phyloP scores from a whole-genome alignment of 2,329 filamentous ascomycete species.

The Cercospora beticola region DNA sequence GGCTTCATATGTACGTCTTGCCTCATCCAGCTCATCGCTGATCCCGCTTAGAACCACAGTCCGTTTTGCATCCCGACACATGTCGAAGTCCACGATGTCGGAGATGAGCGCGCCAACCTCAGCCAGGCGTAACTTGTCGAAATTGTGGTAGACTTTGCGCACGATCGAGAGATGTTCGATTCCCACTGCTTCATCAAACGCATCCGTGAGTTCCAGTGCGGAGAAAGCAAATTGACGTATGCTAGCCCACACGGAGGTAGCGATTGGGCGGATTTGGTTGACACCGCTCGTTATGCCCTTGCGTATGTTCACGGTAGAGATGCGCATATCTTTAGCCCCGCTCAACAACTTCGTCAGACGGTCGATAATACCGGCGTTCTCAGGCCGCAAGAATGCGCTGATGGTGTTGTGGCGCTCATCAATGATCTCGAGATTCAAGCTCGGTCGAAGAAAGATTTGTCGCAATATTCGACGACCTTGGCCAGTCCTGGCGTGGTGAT shows the following conservation, averaged over 20 bases:
- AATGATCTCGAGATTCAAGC: slow-evolving; percentile 66
- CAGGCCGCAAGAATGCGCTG: slow-evolving; percentile 62
- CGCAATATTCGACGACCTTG: slow-evolving; percentile 75
- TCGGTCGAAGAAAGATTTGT: slow-evolving; percentile 80
- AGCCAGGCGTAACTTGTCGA: slow-evolving; percentile 61
- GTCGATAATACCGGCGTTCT: slow-evolving; percentile 61
- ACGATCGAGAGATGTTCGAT: slow-evolving; percentile 55
- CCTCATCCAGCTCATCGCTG: slow-evolving; percentile 70
- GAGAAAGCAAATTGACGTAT: slow-evolving; percentile 71
- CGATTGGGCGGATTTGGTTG: slow-evolving; percentile 59
- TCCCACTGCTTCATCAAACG: slow-evolving; percentile 58
- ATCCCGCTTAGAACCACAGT: slow-evolving; percentile 72
- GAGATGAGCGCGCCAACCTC: slow-evolving; percentile 69
- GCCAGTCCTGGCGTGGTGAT: slow-evolving; percentile 69
- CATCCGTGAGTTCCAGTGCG: slow-evolving; percentile 67
- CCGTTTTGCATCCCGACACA: slow-evolving; percentile 67
- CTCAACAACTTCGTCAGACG: slow-evolving; percentile 62
- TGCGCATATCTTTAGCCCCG: slow-evolving; percentile 73
- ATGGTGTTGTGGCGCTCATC: slow-evolving; percentile 70
- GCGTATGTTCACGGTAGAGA: slow-evolving; percentile 66
- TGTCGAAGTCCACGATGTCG: slow-evolving; percentile 75
- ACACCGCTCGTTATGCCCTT: slow-evolving; percentile 68
- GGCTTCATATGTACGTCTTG: slow-evolving; percentile 75
- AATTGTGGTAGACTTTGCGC: slow-evolving; percentile 58
- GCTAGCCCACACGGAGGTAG: slow-evolving; percentile 64